Evolutionary conservation across 2,329 filamentous ascomycete genomes (phyloP).

Genomic region (Colletotrichum caudatum): DNA sequence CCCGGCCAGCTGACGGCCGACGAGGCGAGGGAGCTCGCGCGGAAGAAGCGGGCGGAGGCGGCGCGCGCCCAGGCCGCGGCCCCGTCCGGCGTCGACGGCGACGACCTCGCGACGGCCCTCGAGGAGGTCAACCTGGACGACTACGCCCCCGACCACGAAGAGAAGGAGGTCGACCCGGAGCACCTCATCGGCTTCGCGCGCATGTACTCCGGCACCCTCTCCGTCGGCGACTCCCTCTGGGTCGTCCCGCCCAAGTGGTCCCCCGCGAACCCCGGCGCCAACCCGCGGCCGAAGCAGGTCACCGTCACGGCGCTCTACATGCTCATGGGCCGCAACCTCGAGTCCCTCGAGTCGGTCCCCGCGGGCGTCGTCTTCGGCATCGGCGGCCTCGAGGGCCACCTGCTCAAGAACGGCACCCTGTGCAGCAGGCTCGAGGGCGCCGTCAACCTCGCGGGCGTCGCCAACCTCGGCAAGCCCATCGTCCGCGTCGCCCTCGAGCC

Average conservation of each 20-base stretch:
- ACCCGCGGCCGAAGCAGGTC: constrained; percentile 82
- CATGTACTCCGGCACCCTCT: constrained; percentile 90
- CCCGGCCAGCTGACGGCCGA: constrained; percentile 82
- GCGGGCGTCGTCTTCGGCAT: constrained; percentile 97
- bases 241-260: constrained; percentile 95
- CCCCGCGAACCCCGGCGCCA: constrained; percentile 78
- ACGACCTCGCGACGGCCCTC: constrained; percentile 71
- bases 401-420: constrained; percentile 95
- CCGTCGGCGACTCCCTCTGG: constrained; percentile 90
- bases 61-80: constrained; percentile 78
- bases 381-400: constrained; percentile 88
- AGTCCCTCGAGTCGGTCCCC: constrained; percentile 84
- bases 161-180: constrained; percentile 78
- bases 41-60: constrained; percentile 90
- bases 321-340: constrained; percentile 92
- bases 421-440: constrained; percentile 89
- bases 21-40: constrained; percentile 88
- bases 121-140: constrained; percentile 71
- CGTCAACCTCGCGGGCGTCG: constrained; percentile 89
- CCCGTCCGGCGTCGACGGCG: constrained; percentile 58
- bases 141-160: constrained; percentile 58
- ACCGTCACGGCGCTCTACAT: constrained; percentile 91
- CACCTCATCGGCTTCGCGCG: constrained; percentile 95
- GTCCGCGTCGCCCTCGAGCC: constrained; percentile 97
- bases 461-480: constrained; percentile 85